Base-by-base conservation (phyloP, 1,284 basidiomycete species). In the Leccinum pachyderme region DNA sequence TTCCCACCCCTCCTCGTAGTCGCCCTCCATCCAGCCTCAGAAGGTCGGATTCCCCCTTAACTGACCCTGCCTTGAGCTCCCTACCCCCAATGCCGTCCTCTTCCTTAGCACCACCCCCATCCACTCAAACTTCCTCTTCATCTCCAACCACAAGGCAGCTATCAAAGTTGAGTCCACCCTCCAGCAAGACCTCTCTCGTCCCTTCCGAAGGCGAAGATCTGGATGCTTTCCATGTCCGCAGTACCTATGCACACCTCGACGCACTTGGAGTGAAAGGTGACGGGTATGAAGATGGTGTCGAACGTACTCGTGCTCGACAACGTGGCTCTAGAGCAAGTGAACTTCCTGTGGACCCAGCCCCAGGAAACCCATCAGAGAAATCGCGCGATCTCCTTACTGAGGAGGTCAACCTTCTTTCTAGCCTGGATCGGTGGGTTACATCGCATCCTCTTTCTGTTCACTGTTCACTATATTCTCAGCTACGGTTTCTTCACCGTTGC, bases 201-300 rank as follows among this genome's bases (percentile, higher is more conserved):
- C 86, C 83, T 3, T 86, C 85, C 8, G 85, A 84, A 63, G 86
- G 84, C 22, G 93, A 95, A 72, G 92, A 95, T 62, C 71, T 84
- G 51, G 93, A 95, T 70, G 82, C 89, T 13, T 94, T 90, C 67
- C 87, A 93, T 72, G 89, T 96, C 9, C 83, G 93, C 35, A 89
- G 84, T 53, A 95, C 92, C 0, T 96, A 97, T 67, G 94, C 93
- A 0, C 81, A 91, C 57, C 79, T 97, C 13, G 92, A 96, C 46
- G 73, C 81, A 8, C 82, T 82, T 47, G 94, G 94, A 22, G 94
- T 97, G 29, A 89, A 86, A 65, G 94, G 94, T 3, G 94, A 97
- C 69, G 94, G 94, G 0, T 93, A 87, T 73, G 89, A 90, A 62
- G 93, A 95, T 62, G 94, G 94, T 35, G 80, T 94, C 13, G 94